Base-by-base conservation (phyloP, 140 eudicot genomes). In the Stevia rebaudiana region DNA sequence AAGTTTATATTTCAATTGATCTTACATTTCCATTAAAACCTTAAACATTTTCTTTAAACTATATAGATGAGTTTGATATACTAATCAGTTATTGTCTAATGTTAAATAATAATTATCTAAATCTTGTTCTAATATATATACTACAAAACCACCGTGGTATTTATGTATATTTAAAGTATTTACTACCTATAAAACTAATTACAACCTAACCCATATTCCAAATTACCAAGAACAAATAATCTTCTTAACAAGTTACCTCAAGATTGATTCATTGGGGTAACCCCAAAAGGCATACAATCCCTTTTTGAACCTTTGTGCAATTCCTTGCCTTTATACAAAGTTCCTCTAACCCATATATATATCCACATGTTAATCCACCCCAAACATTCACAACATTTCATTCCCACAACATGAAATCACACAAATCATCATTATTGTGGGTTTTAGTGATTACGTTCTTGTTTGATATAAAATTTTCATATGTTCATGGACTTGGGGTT, bases 401-500 rank as follows among this genome's bases (percentile, higher is more conserved):
- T 19, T 17, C 49, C 64, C 79, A 50, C 46, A 59, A 59, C n/a
- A 74, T 74, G 79, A 51, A 67, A 67, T 59, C 63, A 19, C 41
- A 19, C 63, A 74, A 57, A 4, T 67, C 79, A 48, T 49, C 74
- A 37, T 49, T 59, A 67, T 59, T 59, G 50, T 50, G 58, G 55
- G 63, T 33, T 39, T 31, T 67, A 9, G 8, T 49, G 19, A 18
- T 59, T 11, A 13, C 58, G 59, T 59, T 59, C 21, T 3, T 59
- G 12, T 2, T 67, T 39, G 40, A 40, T 41, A 12, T 36, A 10
- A 39, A 40, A 0, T 4, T 18, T 48, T 59, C 12, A 2, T 22
- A 31, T 21, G 65, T 59, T 21, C 67, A 70, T 11, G 88, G 88
- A 60, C 68, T 89, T 11, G 95, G 90, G 30, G 77, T 74, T 40